A percentile compares a stretch with the other conserved stretches of the same genome.
phyloP scores from a whole-genome alignment of 768 basidiomycete genomes.

The Piloderma croceum region DNA sequence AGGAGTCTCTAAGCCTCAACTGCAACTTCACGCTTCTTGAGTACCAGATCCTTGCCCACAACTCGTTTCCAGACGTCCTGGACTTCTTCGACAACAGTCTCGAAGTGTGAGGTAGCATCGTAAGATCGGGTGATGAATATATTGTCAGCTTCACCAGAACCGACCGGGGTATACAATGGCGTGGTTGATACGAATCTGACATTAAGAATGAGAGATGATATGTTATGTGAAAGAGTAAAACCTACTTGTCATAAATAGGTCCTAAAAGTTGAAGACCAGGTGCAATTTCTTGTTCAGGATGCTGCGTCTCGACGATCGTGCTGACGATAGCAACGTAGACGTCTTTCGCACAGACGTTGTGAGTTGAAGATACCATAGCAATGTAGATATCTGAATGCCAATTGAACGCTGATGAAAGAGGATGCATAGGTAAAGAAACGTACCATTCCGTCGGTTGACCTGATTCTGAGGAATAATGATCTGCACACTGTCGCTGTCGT shows the following conservation, averaged over 20 bases:
- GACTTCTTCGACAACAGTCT: conserved; percentile 97
- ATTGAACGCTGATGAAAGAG: conserved; percentile 5
- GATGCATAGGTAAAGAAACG: conserved; percentile 19
- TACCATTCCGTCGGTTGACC: conserved; percentile 87
- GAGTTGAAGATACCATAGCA: conserved; percentile 93
- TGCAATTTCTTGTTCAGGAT: conserved; percentile 87
- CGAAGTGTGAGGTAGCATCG: conserved; percentile 98
- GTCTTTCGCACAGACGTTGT: conserved; percentile 96
- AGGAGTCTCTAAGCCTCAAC: conserved; percentile 46
- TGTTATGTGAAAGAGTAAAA: conserved; percentile 5
- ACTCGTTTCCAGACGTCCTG: conserved; percentile 94
- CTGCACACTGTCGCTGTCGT: conserved; percentile 90
- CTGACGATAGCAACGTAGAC: conserved; percentile 96
- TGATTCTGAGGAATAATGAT: conserved; percentile 99
- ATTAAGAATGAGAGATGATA: neutral
- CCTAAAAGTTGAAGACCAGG: conserved; percentile 91
- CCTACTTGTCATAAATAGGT: conserved; percentile 89
- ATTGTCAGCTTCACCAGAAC: conserved; percentile 75
- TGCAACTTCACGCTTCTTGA: conserved; percentile 83
- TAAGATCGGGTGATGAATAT: conserved; percentile 98
- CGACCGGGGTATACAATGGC: conserved; percentile 84
- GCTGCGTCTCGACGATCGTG: conserved; percentile 93
- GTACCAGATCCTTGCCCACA: conserved; percentile 66
- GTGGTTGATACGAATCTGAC: conserved; percentile 84
- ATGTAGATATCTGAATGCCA: conserved; percentile 87